Evolutionary conservation across 345 rosid genomes (phyloP).

Genomic region (Citrus medica): DNA sequence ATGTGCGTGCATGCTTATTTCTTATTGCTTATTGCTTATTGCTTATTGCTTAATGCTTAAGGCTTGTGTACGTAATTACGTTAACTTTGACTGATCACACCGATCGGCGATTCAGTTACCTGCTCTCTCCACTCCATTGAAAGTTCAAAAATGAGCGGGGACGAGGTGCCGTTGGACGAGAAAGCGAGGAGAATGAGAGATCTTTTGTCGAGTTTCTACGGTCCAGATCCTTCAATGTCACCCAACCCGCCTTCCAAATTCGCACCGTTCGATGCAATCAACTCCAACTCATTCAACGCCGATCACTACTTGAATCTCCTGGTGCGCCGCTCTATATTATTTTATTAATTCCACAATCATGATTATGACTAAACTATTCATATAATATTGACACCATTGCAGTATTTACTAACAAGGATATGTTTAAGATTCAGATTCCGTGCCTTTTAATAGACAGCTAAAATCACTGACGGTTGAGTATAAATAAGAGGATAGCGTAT

Average conservation of each 20-base stretch:
- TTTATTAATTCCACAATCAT: not conserved
- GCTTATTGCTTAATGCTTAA: no score
- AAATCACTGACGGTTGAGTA: no score
- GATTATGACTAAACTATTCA: not conserved
- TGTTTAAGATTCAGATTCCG: no score
- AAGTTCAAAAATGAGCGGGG: conserved; percentile 42
- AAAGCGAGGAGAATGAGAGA: conserved; percentile 99
- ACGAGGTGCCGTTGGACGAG: conserved; percentile 78
- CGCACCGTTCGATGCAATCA: conserved; percentile 69
- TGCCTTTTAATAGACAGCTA: not conserved
- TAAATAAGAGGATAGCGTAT: no score
- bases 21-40: no score
- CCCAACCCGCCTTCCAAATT: conserved; percentile 37
- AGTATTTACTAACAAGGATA: no score
- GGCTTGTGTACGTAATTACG: not conserved
- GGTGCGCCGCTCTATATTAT: conserved; percentile 29
- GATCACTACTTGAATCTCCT: conserved; percentile 93
- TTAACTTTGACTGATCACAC: not conserved
- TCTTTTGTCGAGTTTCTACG: conserved; percentile 92
- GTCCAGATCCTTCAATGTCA: conserved; percentile 76
- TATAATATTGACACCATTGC: not conserved
- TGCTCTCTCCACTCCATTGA: no score
- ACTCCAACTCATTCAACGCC: conserved; percentile 73
- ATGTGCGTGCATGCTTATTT: no score
- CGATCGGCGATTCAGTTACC: not conserved